Base-by-base conservation (phyloP, 2,329 filamentous ascomycete species). In the Emmonsiellopsis sp. region DNA sequence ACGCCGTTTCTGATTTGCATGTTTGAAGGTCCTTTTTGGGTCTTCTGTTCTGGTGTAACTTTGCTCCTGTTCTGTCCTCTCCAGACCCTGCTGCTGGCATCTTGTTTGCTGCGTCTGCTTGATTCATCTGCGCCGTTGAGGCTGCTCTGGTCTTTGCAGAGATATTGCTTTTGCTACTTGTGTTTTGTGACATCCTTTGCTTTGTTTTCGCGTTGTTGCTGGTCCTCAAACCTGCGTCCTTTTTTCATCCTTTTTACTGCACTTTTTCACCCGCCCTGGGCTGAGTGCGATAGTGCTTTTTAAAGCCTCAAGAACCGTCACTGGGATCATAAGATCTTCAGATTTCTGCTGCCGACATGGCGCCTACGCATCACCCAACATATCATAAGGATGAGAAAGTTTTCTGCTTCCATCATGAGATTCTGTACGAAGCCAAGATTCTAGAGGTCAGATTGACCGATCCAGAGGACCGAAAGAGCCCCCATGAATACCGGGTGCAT, bases 381-480 rank as follows among this genome's bases (percentile, higher is more conserved):
- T 86, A 81, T 65, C 73, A 73, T 56, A 85, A 84, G 67, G 90
- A 97, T 67, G 93, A 98, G 76, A 89, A 87, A 67, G 90, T 95
- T 38, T 83, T 97, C 34, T 98, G 93, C 76, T 97, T 97, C 68
- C 93, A 98, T 70, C 89, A 92, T 73, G 91, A 97, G 66, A 84
- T 97, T 73, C 83, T 98, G 50, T 98, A 98, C 68, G 93, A 98
- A 72, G 93, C 93, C 61, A 97, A 97, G 74, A 85, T 98, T 51
- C 82, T 95, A 59, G 91, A 96, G 59, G 79, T 88, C 34, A 83
- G 79, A 62, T 74, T 76, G 69, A 77, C 79, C 64, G 81, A 85
- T 56, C 68, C 74, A 6, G 76, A 76, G 44, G 85, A 85, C 65
- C 85, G 87, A 71, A 84, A 83, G 68, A 85, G 85, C 57, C 83